Base-by-base conservation (phyloP, 1,284 basidiomycete genomes). In the Malassezia cuniculi region DNA sequence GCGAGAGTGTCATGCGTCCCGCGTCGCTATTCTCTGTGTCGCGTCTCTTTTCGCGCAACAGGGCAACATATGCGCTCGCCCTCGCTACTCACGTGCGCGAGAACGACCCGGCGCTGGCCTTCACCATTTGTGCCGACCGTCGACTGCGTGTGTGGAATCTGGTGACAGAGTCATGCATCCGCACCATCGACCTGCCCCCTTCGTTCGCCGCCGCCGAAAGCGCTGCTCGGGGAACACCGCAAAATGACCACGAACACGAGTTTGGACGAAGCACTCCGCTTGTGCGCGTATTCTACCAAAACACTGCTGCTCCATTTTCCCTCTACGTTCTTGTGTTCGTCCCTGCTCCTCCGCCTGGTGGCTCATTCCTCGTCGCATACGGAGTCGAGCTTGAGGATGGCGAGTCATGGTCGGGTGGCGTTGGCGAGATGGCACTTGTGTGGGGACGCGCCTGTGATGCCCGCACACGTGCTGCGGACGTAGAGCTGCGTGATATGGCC, bases 71-170 rank as follows among this genome's bases (percentile, higher is more conserved):
- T 18, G 50, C 55, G 1, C 47, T 57, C 2, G 45, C 53, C 4
- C 34, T 61, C 22, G 51, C 55, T 11, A 51, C 48, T 19, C 56
- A 43, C 31, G 39, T 50, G 6, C 43, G 44, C 14, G 50, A 48
- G 11, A 30, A 31, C 6, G 50, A 46, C 27, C 46, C 39, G 9
- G 45, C 55, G 21, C 35, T 59, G 31, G 60, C 54, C 2, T 57
- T 61, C 14, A 48, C 52, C 19, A 52, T 54, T 12, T 57, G 56
- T 27, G 45, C 52, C 10, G 61, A 65, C 33, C 55, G 60, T 27
- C 60, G 59, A 42, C 46, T 65, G 25, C 48, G 61, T 6, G 51
- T 60, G 9, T 65, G 61, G 61, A 60, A 57, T 29, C 36, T 65
- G 11, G 32, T 48, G 21, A 52, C 54, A n/a, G 60, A 62, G 22